phyloP scores from a whole-genome alignment of 2,329 filamentous ascomycete genomes.

The Fusarium ambrosium region DNA sequence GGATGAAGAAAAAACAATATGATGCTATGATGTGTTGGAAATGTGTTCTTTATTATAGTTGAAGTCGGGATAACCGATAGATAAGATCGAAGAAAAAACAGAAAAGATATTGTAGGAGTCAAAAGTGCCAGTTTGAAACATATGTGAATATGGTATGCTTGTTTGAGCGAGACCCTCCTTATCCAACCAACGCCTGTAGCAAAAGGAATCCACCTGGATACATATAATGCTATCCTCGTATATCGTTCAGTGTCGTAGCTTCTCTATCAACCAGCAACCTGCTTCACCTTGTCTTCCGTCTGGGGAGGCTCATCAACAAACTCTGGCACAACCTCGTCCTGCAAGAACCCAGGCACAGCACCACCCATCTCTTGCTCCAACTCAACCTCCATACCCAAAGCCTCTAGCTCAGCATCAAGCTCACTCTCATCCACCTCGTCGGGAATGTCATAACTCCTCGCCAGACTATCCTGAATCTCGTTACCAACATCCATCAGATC shows the following conservation, averaged over 20 bases:
- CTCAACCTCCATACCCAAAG: slow-evolving; percentile 93
- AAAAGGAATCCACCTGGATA: slow-evolving; percentile 1
- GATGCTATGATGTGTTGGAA: no score
- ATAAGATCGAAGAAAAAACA: not conserved
- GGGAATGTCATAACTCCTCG: slow-evolving; percentile 91
- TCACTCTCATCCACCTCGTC: slow-evolving; percentile 98
- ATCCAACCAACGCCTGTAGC: slow-evolving; percentile 44
- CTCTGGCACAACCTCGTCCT: slow-evolving; percentile 86
- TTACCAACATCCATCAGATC: slow-evolving; percentile 98
- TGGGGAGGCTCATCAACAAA: slow-evolving; percentile 94
- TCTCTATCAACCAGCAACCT: slow-evolving; percentile 72
- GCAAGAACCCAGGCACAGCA: slow-evolving; percentile 85
- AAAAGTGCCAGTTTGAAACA: not conserved
- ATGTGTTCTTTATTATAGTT: no score
- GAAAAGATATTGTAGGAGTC: not conserved
- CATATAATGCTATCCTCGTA: not conserved
- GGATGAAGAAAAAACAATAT: not conserved
- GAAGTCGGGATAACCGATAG: no score
- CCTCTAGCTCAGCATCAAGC: slow-evolving; percentile 95
- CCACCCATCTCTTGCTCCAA: slow-evolving; percentile 77
- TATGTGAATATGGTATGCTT: slow-evolving; percentile 31
- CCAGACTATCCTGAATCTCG: slow-evolving; percentile 96
- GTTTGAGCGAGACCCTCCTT: slow-evolving; percentile 21
- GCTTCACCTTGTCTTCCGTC: slow-evolving; percentile 81
- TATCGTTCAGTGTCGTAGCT: not conserved